Evolutionary conservation across 495 filamentous ascomycete species (phyloP).

Genomic region (Glarea lozoyensis): DNA sequence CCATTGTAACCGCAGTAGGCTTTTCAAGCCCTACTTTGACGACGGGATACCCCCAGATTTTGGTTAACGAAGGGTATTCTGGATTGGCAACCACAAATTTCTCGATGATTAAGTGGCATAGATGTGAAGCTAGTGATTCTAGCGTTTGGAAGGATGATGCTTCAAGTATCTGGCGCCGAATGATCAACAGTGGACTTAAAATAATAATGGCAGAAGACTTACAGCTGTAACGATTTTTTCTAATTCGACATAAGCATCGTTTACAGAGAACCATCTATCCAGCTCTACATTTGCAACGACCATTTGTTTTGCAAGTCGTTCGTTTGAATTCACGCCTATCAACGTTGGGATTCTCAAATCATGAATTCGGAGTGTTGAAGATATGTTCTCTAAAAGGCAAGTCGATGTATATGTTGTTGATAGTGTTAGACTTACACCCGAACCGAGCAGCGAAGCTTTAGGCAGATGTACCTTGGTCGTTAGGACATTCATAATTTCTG

Average conservation of each 20-base stretch:
- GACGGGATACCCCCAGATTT: constrained; percentile 21
- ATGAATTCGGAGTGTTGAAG: constrained; percentile 23
- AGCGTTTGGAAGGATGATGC: constrained; percentile 53
- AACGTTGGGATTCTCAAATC: constrained; percentile 47
- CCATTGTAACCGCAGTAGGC: constrained; percentile 47
- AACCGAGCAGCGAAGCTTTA: constrained; percentile 43
- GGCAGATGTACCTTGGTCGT: constrained; percentile 34
- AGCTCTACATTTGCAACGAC: constrained; percentile 45
- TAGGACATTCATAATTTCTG: constrained; percentile 22
- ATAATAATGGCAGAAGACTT: constrained; percentile 10
- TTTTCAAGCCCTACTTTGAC: constrained; percentile 46
- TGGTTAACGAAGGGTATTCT: constrained; percentile 28
- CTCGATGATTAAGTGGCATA: constrained; percentile 31
- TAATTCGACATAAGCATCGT: constrained; percentile 37
- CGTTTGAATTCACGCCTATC: constrained; percentile 52
- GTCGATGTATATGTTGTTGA: constrained; percentile 1
- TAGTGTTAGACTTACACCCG: constrained; percentile 33
- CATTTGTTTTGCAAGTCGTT: constrained; percentile 48
- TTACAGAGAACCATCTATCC: constrained; percentile 27
- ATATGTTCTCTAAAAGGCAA: constrained; percentile 13
- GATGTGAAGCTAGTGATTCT: constrained; percentile 43
- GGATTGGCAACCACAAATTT: constrained; percentile 24
- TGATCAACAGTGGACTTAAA: constrained; percentile 10
- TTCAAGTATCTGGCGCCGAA: constrained; percentile 36
- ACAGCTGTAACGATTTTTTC: constrained; percentile 45